These are phyloP conservation scores for Aeschynomene evenia DNA, from an alignment of 306 rosid genomes.

Conservation along the genomic window DNA sequence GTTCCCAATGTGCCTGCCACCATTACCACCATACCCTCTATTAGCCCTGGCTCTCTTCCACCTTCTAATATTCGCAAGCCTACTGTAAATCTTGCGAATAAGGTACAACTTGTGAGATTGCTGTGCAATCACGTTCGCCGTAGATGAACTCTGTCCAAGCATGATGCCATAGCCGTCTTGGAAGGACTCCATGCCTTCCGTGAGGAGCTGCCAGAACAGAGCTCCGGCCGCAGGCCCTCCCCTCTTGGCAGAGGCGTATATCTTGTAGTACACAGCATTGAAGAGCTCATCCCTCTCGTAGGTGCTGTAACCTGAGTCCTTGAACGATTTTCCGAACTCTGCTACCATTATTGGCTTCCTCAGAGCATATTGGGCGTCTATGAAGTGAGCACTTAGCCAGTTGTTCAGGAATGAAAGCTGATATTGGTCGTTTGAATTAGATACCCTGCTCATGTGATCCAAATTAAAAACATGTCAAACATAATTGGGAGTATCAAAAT, in stretches of 20 bases:
- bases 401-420: conserved; percentile 69
- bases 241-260: conserved; percentile 68
- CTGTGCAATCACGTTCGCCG: conserved; percentile 65
- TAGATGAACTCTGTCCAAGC: conserved; percentile 70
- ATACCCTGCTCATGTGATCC: conserved; percentile 46
- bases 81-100: conserved; percentile 50
- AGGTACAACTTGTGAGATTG: conserved; percentile 63
- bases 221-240: conserved; percentile 84
- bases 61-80: conserved; percentile 45
- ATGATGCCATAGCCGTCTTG: conserved; percentile 76
- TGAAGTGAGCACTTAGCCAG: conserved; percentile 73
- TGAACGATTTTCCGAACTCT: conserved; percentile 79
- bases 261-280: conserved; percentile 63
- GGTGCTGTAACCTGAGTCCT: conserved; percentile 55
- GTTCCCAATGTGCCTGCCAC: conserved; percentile 52
- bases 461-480: background rate
- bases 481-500: background rate
- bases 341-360: conserved; percentile 65
- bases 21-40: conserved; percentile 41
- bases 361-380: conserved; percentile 61
- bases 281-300: conserved; percentile 65
- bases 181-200: conserved; percentile 78
- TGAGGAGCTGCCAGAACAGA: conserved; percentile 87
- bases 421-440: conserved; percentile 51
- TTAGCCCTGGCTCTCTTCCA: conserved; percentile 53